Conservation (phyloP, 805 yeast species). For the Tetrapisispora iriomotensis region DNA sequence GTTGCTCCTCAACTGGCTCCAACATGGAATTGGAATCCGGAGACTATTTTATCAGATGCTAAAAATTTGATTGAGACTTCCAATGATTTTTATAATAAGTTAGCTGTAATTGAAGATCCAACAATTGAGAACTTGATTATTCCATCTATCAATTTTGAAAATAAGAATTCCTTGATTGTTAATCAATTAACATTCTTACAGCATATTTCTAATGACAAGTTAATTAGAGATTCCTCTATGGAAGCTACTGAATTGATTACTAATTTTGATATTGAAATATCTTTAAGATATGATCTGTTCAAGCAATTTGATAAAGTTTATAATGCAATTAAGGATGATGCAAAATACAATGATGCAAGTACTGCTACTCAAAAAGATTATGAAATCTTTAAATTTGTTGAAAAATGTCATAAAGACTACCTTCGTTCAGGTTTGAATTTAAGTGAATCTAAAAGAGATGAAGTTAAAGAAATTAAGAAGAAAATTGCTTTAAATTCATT, state of each 20-base stretch:
- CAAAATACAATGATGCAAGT: constrained; percentile 6
- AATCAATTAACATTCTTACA: constrained; percentile 58
- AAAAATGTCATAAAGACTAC: constrained; percentile 46
- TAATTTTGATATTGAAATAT: constrained; percentile 52
- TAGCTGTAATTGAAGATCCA: constrained; percentile 43
- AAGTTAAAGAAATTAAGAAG: constrained; percentile 49
- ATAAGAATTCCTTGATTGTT: constrained; percentile 35
- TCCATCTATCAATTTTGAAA: constrained; percentile 44
- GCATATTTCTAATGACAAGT: constrained; percentile 56
- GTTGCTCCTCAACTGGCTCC: constrained; percentile 33
- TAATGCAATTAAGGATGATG: constrained; percentile 28
- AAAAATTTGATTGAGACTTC: constrained; percentile 36
- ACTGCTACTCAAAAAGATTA: constrained; percentile 25
- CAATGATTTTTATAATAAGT: constrained; percentile 39
- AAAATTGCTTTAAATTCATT: constrained; percentile 48
- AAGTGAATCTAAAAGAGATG: constrained; percentile 42
- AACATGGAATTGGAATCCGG: constrained; percentile 52
- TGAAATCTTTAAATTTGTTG: constrained; percentile 49
- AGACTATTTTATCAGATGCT: constrained; percentile 35
- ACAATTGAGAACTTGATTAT: constrained; percentile 47
- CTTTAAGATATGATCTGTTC: constrained; percentile 58
- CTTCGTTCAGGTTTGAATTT: constrained; percentile 63
- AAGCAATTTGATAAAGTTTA: constrained; percentile 46
- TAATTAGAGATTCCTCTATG: constrained; percentile 61
- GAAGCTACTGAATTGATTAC: constrained; percentile 50